Evolutionary conservation across 192 early-diverging fungal genomes (phyloP), one percentile per base, ranked within the genome.

Genomic region (Cetraspora pellucida): DNA sequence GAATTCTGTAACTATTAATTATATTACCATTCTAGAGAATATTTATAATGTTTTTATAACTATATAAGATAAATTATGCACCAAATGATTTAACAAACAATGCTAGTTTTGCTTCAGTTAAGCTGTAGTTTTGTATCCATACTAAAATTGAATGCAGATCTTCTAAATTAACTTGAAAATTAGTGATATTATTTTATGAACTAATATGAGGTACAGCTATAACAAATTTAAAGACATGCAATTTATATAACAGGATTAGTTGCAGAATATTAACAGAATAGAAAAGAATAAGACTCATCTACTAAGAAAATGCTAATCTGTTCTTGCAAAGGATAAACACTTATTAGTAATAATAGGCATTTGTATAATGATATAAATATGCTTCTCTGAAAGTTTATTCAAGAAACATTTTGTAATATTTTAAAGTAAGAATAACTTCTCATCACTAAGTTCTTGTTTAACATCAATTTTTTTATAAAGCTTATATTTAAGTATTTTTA

Each of bases 41-140:
- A 69, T 46, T 69, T 69, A 69, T n/a, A 10, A 45, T 47, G 16
- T 69, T 47, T 69, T 69, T n/a, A 49, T 45, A 45, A 69, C 13
- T 3, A 28, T 7, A 69, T 6, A 69, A 69, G 45, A 2, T 64
- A 70, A 70, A 70, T 46, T 70, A 0, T 8, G 4, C 6, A 49
- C 45, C 68, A 52, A 70, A 70, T 50, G 47, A 50, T 70, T 49
- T 25, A 27, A 70, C 68, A 17, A 70, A 46, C 19, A 25, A 9
- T 10, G 28, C 19, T 31, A 46, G 68, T 47, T 52, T 28, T 16
- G n/a, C 47, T 49, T 19, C 17, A 47, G 44, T 50, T 13, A n/a
- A 46, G 6, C 67, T 52, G 25, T 28, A 28, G 10, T 19, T 50
- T 28, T 70, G 45, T 70, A 70, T 50, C 68, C 68, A 70, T 50